Percentiles rank a stretch among this genome's conserved stretches.
phyloP scores from a whole-genome alignment of 305 asterid species.

The Fraxinus floribunda region DNA sequence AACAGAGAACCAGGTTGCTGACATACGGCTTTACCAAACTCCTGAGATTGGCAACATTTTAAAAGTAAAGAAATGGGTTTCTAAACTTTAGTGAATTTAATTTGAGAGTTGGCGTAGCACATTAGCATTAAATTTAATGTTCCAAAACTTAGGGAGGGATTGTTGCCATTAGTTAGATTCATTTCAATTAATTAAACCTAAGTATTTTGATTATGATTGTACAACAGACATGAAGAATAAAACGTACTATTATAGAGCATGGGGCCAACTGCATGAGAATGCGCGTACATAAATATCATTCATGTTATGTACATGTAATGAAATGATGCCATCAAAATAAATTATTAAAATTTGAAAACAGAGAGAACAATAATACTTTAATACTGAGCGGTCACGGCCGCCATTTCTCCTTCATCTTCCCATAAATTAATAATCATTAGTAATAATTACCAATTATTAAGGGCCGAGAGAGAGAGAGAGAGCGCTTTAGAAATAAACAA shows the following conservation, averaged over 20 bases:
- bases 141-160: too few relatives aligned
- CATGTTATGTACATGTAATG: neutral
- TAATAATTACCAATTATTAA: conserved; percentile 19
- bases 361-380: neutral
- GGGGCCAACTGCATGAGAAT: neutral
- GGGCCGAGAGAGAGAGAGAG: neutral
- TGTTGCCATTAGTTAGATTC: neutral
- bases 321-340: neutral
- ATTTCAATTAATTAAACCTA: neutral
- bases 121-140: too few relatives aligned
- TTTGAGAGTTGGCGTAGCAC: too few relatives aligned
- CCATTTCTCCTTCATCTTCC: conserved; percentile 43
- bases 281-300: neutral
- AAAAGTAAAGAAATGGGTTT: too few relatives aligned
- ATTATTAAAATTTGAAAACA: neutral
- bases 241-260: neutral
- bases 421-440: conserved; percentile 28
- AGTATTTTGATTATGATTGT: neutral
- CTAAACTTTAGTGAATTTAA: too few relatives aligned
- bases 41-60: too few relatives aligned
- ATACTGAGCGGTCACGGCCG: conserved; percentile 81
- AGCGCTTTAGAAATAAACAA: neutral
- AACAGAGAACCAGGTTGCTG: too few relatives aligned
- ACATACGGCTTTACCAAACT: too few relatives aligned
- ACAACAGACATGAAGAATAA: neutral